Evolutionary conservation across 208 protist species (phyloP), one percentile per base, ranked within the genome.

Genomic region (Wallacemonas sp.): DNA sequence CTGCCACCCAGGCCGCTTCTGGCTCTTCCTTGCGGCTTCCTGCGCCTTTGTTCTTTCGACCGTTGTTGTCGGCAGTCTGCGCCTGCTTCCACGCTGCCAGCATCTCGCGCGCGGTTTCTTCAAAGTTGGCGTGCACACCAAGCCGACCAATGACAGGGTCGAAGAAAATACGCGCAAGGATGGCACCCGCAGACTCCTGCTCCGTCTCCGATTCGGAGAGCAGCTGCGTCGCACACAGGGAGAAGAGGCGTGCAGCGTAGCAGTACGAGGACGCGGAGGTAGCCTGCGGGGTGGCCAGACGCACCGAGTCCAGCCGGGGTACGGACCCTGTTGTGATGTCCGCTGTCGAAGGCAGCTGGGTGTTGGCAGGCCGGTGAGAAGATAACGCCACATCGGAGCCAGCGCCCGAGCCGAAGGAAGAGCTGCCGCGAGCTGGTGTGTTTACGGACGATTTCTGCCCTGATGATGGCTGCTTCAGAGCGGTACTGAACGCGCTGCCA

Each of bases 1-100:
- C 56, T 0, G 78, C 78, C 15, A 88, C 80, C 84, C 87, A 93
- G 49, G 77, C 42, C 44, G 83, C 82, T 5, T 31, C 26, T 6
- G 27, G 30, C 17, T 58, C 30, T 14, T 58, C 51, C 26, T 61
- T 17, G n/a, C n/a, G 42, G 39, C 30, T 46, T 17, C 26, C 33
- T 14, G 6, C n/a, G 19, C 14, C 22, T 8, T 17, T 17, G 2
- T 62, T 56, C 19, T 34, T 38, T 11, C 31, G 15, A 27, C 38
- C 30, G 2, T 33, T 36, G 22, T 64, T 9, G 41, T 62, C 36
- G 3, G 42, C 59, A n/a, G 39, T 30, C 42, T 70, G 56, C 27
- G 75, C 80, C 38, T 70, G 15, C 38, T 63, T 22, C 86, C 86
- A 93, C 33, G 83, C 78, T 1, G 68, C 47, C 22, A 84, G 63